Evolutionary conservation across 169 alveolate genomes (phyloP), one percentile per base, ranked within the genome.

Genomic region (Eimeria brunetti): DNA sequence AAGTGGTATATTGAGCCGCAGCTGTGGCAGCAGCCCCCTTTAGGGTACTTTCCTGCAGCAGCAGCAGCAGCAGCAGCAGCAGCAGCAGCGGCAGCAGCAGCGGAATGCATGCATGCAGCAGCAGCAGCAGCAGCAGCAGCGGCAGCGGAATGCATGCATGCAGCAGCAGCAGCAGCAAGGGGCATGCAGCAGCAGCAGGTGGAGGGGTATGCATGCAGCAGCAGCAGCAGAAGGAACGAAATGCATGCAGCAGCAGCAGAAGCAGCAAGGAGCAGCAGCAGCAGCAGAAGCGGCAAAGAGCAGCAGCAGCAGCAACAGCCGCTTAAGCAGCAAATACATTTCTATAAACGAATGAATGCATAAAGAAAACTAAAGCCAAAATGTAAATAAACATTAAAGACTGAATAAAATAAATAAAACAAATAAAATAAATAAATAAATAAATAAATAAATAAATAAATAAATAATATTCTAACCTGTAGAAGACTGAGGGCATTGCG

Each of bases 21-120:
- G n/a, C 80, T 58, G 51, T 84, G 90, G 91, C 96, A 94, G 58
- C 93, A 53, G 60, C 96, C 96, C 36, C 96, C 96, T 38, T 94
- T 71, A 11, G 96, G 96, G 94, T 89, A 94, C 49, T 75, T 94
- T 11, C 96, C 96, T 94, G 96, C 41, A 41, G 49, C 58, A 38
- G 51, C 67, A 33, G 53, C 27, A 84, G 73, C 27, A 44, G 88
- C 11, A 44, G 24, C 56, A 16, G 62, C 36, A 33, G 46, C 18
- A 73, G 18, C n/a, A 33, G 44, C 53, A 14, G 24, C 30, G 18
- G 53, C 16, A 73, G 84, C 53, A 9, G 18, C 84, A 33, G 56
- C 84, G 24, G n/a, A 14, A 18, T 67, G 85, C 85, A 20, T 78
- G 88, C 88, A 78, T 78, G 88, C 88, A 24, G 64, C 88, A 46